Percentiles rank a stretch among this genome's conserved stretches.
Evolutionary conservation across 129 eudicot genomes (phyloP).

Genomic region (Scalesia atractyloides): DNA sequence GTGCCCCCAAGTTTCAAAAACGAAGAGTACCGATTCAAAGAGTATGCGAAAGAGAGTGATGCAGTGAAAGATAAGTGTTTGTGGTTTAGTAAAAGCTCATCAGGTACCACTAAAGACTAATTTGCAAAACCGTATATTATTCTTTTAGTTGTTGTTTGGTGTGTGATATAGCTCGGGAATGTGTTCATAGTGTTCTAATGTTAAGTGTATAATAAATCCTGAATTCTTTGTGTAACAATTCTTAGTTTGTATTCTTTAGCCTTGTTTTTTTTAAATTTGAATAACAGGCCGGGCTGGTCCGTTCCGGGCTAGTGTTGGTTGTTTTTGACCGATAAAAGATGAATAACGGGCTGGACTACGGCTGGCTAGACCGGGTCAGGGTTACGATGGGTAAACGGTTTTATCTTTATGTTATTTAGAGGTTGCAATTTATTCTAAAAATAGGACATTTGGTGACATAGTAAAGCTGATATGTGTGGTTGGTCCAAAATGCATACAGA

Average conservation of each 20-base stretch:
- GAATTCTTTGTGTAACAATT: conserved; percentile 34
- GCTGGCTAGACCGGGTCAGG: not conserved
- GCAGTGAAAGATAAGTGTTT: conserved; percentile 88
- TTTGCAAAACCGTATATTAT: conserved; percentile 29
- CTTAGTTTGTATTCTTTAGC: conserved; percentile 23
- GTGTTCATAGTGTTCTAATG: conserved; percentile 33
- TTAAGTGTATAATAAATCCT: conserved; percentile 25
- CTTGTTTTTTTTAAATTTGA: conserved; percentile 15
- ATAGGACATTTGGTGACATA: conserved; percentile 24
- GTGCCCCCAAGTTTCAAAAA: conserved; percentile 79
- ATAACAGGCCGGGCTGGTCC: not conserved
- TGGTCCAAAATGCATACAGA: conserved; percentile 28
- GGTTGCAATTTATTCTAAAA: conserved; percentile 16
- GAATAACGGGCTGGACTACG: not conserved
- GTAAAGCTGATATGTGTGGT: conserved; percentile 7
- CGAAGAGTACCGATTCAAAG: conserved; percentile 85
- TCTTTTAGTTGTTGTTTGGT: conserved; percentile 39
- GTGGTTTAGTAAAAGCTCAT: conserved; percentile 68
- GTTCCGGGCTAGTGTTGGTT: not conserved
- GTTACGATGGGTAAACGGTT: not conserved
- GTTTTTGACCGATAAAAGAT: conserved; percentile 17
- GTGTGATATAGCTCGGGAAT: conserved; percentile 30
- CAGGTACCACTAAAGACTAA: conserved; percentile 33
- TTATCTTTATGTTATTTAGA: not conserved
- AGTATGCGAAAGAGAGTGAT: conserved; percentile 71